These are phyloP conservation scores for Xylaria grammica DNA, from an alignment of 495 filamentous ascomycete species.

Conservation along the genomic window DNA sequence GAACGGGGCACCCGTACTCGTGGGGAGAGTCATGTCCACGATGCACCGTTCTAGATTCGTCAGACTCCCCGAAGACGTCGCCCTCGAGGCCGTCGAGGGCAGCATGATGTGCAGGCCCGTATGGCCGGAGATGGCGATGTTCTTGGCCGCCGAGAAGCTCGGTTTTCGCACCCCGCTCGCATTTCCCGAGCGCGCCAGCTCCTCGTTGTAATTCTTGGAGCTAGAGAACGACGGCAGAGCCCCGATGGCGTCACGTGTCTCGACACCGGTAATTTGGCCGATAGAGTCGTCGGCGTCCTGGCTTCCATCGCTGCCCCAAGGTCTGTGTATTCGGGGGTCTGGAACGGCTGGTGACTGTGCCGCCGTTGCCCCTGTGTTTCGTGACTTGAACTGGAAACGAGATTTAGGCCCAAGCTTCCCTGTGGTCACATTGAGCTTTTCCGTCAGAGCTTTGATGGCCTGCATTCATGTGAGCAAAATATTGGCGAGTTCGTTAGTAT, in stretches of 20 bases:
- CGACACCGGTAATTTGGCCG: constrained; percentile 26
- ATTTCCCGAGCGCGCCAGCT: constrained; percentile 42
- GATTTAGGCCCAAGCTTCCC: constrained; percentile 47
- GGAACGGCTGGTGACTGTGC: constrained; percentile 19
- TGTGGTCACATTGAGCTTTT: constrained; percentile 48
- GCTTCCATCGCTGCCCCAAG: constrained; percentile 28
- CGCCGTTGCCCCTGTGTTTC: constrained; percentile 24
- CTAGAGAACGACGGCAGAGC: constrained; percentile 31
- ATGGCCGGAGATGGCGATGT: constrained; percentile 69
- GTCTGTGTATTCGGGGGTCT: constrained; percentile 22
- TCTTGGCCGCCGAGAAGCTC: constrained; percentile 64
- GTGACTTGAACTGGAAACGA: constrained; percentile 54
- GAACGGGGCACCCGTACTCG: constrained; percentile 67
- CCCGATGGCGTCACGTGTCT: constrained; percentile 39
- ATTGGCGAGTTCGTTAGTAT: background rate
- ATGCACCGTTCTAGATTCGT: constrained; percentile 74
- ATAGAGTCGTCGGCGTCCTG: constrained; percentile 22
- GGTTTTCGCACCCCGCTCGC: constrained; percentile 58
- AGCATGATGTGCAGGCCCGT: constrained; percentile 71
- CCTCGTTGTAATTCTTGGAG: constrained; percentile 57
- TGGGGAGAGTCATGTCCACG: constrained; percentile 76
- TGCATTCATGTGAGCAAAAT: constrained; percentile 27
- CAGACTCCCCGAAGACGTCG: constrained; percentile 73
- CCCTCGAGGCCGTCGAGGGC: constrained; percentile 66
- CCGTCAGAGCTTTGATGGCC: constrained; percentile 47